Percentiles rank a stretch among this genome's conserved stretches.
phyloP scores from a whole-genome alignment of 2,329 filamentous ascomycete species.

The Talaromyces sp. region DNA sequence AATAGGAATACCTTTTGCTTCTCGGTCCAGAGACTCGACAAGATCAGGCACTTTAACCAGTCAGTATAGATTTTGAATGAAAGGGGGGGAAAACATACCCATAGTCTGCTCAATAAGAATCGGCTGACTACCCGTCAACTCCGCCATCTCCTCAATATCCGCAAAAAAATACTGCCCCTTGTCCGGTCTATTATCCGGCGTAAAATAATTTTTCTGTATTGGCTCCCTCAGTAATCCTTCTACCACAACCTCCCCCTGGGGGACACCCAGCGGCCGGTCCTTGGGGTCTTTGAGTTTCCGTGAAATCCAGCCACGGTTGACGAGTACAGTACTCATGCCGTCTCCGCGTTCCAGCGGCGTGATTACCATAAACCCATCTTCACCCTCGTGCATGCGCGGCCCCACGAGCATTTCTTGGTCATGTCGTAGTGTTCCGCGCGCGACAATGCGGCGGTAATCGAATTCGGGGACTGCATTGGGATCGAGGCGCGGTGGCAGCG shows the following conservation, averaged over 20 bases:
- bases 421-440: constrained; percentile 70
- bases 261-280: constrained; percentile 60
- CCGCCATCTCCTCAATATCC: constrained; percentile 87
- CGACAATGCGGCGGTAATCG: constrained; percentile 80
- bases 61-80: constrained; percentile 10
- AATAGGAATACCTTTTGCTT: constrained; percentile 79
- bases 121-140: constrained; percentile 71
- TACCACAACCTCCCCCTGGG: constrained; percentile 66
- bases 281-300: constrained; percentile 66
- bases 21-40: constrained; percentile 68
- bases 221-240: constrained; percentile 82
- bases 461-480: constrained; percentile 79
- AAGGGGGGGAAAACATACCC: constrained; percentile 51
- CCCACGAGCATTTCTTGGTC: constrained; percentile 96
- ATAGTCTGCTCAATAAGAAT: constrained; percentile 97
- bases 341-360: constrained; percentile 76
- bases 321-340: constrained; percentile 64
- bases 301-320: constrained; percentile 88
- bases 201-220: constrained; percentile 98
- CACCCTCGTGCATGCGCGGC: constrained; percentile 79
- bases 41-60: constrained; percentile 64
- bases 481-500: constrained; percentile 77
- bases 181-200: constrained; percentile 80
- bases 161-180: constrained; percentile 90
- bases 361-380: constrained; percentile 85